Evolutionary conservation across 2,329 filamentous ascomycete genomes (phyloP).

Genomic region (Fusarium citri): DNA sequence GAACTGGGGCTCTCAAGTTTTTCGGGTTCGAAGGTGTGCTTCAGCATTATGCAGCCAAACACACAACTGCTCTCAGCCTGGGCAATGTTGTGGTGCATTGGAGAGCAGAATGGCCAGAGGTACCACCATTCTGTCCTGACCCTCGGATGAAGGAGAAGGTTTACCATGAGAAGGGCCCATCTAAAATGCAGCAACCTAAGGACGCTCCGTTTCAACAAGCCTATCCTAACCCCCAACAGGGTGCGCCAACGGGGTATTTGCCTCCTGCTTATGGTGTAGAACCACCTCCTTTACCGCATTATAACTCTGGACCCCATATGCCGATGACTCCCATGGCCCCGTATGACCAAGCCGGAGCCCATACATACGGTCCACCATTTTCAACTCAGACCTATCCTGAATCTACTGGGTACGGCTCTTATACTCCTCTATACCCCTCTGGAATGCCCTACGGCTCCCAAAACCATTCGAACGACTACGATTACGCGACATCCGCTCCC

Average conservation of each 20-base stretch:
- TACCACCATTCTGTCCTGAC: slow-evolving; percentile 77
- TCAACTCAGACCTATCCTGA: slow-evolving; percentile 25
- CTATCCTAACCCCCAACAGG: slow-evolving; percentile 25
- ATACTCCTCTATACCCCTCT: slow-evolving; percentile 17
- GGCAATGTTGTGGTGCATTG: slow-evolving; percentile 81
- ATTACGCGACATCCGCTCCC: slow-evolving; percentile 9
- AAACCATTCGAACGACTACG: slow-evolving; percentile 13
- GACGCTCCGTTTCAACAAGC: slow-evolving; percentile 5
- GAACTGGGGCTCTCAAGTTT: slow-evolving; percentile 69
- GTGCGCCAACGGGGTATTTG: slow-evolving; percentile 25
- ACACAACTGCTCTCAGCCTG: slow-evolving; percentile 75
- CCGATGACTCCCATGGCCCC: slow-evolving; percentile 9
- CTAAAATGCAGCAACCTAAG: slow-evolving; percentile 2
- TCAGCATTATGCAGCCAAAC: slow-evolving; percentile 86
- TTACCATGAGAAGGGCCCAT: slow-evolving; percentile 23
- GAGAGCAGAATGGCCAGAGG: slow-evolving; percentile 83
- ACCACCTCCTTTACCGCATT: slow-evolving; percentile 8
- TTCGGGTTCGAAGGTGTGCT: slow-evolving; percentile 84
- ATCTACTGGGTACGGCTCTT: slow-evolving; percentile 22
- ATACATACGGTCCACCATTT: slow-evolving; percentile 26
- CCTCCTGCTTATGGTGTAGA: slow-evolving; percentile 30
- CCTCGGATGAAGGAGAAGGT: slow-evolving; percentile 54
- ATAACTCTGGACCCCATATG: slow-evolving; percentile 13
- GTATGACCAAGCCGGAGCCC: slow-evolving; percentile 19
- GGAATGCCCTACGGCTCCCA: slow-evolving; percentile 8